Conservation (phyloP, 129 eudicot species). For the Cynara cardunculus region DNA sequence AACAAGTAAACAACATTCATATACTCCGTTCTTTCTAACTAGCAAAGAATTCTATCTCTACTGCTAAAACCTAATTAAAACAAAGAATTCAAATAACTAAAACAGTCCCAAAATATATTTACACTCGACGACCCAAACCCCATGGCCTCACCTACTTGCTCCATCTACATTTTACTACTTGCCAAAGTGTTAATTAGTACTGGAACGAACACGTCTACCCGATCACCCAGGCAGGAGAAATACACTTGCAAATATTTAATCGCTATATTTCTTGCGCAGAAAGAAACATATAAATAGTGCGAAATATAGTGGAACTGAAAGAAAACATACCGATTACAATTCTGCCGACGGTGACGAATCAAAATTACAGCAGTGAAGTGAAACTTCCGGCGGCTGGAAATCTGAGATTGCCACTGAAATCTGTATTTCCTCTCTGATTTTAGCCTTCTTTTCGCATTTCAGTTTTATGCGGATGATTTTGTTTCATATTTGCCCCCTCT, state of each 20-base stretch:
- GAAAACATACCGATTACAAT: slow-evolving; percentile 14
- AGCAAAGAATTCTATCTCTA: neutral
- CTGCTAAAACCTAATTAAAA: neutral
- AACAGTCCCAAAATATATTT: neutral
- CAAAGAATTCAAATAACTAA: neutral
- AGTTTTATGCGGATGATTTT: neutral
- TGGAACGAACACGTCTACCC: neutral
- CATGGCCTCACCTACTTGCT: neutral
- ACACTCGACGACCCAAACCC: neutral
- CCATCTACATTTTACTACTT: neutral
- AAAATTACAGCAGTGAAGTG: slow-evolving; percentile 4
- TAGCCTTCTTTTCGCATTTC: neutral
- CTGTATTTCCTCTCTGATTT: neutral
- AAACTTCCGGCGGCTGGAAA: slow-evolving; percentile 7
- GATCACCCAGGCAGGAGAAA: neutral
- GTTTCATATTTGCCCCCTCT: slow-evolving; percentile 16
- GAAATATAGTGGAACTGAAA: slow-evolving; percentile 2
- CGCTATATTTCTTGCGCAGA: slow-evolving; percentile 27
- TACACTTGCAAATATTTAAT: neutral
- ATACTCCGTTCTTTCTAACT: neutral
- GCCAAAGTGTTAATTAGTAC: neutral
- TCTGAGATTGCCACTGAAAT: slow-evolving; percentile 13
- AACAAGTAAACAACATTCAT: neutral
- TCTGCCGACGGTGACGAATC: neutral
- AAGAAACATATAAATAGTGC: slow-evolving; percentile 27